Percentiles rank a stretch among this genome's conserved stretches.
Evolutionary conservation across 192 early-diverging fungal species (phyloP).

Genomic region (Dissophora ornata): DNA sequence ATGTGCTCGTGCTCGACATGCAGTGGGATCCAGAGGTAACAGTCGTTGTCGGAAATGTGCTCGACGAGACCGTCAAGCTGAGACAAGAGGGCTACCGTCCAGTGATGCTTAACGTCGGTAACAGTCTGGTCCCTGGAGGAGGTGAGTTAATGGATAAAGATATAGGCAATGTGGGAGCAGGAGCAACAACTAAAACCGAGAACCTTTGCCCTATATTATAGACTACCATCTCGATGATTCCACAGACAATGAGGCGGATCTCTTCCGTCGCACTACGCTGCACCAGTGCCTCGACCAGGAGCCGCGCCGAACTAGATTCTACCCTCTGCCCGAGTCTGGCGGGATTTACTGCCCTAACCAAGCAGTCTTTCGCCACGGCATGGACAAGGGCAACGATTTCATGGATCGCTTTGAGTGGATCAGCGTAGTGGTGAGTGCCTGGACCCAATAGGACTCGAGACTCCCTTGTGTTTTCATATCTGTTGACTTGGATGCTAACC

Average conservation of each 20-base stretch:
- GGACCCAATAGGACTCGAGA: too few relatives aligned
- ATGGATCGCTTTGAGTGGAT: constrained; percentile 57
- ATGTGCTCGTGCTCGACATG: constrained; percentile 49
- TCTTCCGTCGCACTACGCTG: constrained; percentile 57
- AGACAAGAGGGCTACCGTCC: constrained; percentile 49
- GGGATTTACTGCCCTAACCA: constrained; percentile 60
- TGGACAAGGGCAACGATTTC: constrained; percentile 41
- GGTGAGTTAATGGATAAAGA: constrained; percentile 13
- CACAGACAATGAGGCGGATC: constrained; percentile 52
- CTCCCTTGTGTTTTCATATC: too few relatives aligned
- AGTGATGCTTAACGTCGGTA: constrained; percentile 49
- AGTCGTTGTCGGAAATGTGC: constrained; percentile 48
- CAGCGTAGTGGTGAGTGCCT: constrained; percentile 51
- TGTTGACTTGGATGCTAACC: background rate
- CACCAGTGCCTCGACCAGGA: constrained; percentile 57
- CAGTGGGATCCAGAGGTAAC: constrained; percentile 51
- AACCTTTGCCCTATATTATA: background rate
- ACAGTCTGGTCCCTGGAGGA: constrained; percentile 36
- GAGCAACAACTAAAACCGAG: too few relatives aligned
- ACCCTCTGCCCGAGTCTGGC: constrained; percentile 46
- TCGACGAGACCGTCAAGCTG: constrained; percentile 44
- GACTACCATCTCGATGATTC: constrained; percentile 48
- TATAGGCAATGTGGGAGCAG: too few relatives aligned
- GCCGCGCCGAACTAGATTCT: constrained; percentile 44
- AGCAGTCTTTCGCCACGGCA: constrained; percentile 50